Evolutionary conservation across 2,329 filamentous ascomycete species (phyloP).

Genomic region (Fusarium armeniacum): DNA sequence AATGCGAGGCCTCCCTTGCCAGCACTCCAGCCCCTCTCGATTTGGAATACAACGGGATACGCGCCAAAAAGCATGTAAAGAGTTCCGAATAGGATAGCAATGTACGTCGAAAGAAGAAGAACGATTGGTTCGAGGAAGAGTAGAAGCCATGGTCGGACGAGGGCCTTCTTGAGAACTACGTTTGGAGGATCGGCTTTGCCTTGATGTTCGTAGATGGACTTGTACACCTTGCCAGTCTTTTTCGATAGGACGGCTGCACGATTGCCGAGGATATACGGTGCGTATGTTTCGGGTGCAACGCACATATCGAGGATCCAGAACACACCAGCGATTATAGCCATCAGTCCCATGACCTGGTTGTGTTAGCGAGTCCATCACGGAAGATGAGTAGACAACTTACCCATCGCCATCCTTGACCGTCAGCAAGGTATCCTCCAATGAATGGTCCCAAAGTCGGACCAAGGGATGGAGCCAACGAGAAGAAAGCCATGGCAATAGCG

Average conservation of each 20-base stretch:
- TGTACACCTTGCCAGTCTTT: conserved; percentile 68
- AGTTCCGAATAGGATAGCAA: conserved; percentile 69
- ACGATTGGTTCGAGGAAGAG: conserved; percentile 77
- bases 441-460: conserved; percentile 73
- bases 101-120: conserved; percentile 72
- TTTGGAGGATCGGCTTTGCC: conserved; percentile 59
- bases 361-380: not conserved
- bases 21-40: conserved; percentile 67
- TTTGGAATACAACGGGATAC: conserved; percentile 73
- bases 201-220: conserved; percentile 62
- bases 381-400: not conserved
- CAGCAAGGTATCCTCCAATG: conserved; percentile 72
- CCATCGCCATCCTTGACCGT: conserved; percentile 73
- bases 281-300: conserved; percentile 70
- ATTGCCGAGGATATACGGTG: conserved; percentile 67
- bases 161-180: conserved; percentile 66
- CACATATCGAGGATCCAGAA: conserved; percentile 69
- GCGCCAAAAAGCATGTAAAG: conserved; percentile 69
- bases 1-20: conserved; percentile 73
- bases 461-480: conserved; percentile 73
- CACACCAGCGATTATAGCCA: conserved; percentile 70
- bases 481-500: conserved; percentile 71
- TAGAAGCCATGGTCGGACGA: conserved; percentile 73
- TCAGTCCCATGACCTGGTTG: conserved; percentile 68
- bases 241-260: conserved; percentile 65